Evolutionary conservation across 441 rosid genomes (phyloP).

Genomic region (Gossypium aridum): DNA sequence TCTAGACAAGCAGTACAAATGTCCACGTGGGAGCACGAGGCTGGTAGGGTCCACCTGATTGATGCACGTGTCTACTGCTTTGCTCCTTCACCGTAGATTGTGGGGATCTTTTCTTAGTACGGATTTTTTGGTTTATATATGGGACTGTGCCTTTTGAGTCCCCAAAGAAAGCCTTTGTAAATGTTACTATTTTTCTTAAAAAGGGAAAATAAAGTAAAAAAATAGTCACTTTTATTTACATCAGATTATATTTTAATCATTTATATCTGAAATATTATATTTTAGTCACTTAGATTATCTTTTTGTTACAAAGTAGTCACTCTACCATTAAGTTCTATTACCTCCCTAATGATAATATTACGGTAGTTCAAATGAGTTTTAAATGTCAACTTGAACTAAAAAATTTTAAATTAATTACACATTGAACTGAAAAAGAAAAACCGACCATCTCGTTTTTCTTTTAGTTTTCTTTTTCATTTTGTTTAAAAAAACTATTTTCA

Average conservation of each 20-base stretch:
- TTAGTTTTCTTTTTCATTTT: no score
- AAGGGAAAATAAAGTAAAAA: no score
- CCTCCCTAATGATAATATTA: fast-evolving
- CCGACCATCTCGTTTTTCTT: no score
- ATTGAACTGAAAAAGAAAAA: no score
- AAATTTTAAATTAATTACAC: no score
- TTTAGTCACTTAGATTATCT: no score
- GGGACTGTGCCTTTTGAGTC: not conserved
- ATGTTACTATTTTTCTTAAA: no score
- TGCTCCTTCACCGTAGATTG: slow-evolving; percentile 22
- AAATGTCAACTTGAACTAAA: no score
- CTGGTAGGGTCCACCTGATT: slow-evolving; percentile 8
- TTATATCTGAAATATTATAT: fast-evolving
- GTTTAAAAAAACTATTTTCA: no score
- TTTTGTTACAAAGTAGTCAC: no score
- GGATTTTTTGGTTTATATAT: slow-evolving; percentile 8
- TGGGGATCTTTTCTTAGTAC: slow-evolving; percentile 31
- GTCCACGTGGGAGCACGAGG: slow-evolving; percentile 29
- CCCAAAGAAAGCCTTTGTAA: not conserved
- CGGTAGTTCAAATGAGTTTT: fast-evolving
- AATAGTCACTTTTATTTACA: fast-evolving
- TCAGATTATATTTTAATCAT: no score
- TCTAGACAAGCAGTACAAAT: slow-evolving; percentile 25
- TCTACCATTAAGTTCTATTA: fast-evolving
- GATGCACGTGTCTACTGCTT: slow-evolving; percentile 24